Base-by-base conservation (phyloP, 2,329 filamentous ascomycete genomes). In the Lithohypha guttulata region DNA sequence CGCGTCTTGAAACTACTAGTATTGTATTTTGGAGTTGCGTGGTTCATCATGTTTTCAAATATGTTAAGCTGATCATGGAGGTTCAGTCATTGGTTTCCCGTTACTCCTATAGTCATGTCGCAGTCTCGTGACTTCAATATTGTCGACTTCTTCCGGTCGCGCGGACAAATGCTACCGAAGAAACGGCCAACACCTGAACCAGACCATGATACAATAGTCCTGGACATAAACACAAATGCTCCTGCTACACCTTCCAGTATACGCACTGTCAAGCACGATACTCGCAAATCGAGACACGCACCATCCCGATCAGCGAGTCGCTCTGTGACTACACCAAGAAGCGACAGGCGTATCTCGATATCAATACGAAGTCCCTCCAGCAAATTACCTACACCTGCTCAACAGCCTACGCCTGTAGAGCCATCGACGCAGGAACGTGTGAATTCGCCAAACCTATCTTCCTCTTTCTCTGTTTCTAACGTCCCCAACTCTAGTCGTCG, bases 131-230 rank as follows among this genome's bases (percentile, higher is more conserved):
- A 48, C 18, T 40, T 36, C 15, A 25, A 39, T 23, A 48, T 51
- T 13, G 35, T 44, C 7, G 62, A 65, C 38, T 72, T 66, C 47
- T 72, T 73, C 53, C 62, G 59, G 32, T 59, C 61, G 2, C 62
- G 59, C 35, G 39, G 51, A 19, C 54, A 53, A 38, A 48, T 30
- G 30, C 49, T 51, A 19, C 52, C 49, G n/a, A 42, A 40, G 11
- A 55, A 54, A 36, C 47, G 51, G n/a, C 39, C 49, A 2, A 44
- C 49, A 9, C 41, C 50, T 6, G 42, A 37, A 10, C 42, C 46
- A 21, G 42, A 47, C 22, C 40, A 45, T 9, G 42, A 51, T 14
- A 51, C 52, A 10, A 48, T 53, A 8, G 44, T 52, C 27, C 15
- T 31, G 10, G 32, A 17, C 11, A 10, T 18, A 21, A 2, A 21